These are phyloP conservation scores for Diaporthe citri DNA, from an alignment of 2,329 filamentous ascomycete species.

Conservation along the genomic window DNA sequence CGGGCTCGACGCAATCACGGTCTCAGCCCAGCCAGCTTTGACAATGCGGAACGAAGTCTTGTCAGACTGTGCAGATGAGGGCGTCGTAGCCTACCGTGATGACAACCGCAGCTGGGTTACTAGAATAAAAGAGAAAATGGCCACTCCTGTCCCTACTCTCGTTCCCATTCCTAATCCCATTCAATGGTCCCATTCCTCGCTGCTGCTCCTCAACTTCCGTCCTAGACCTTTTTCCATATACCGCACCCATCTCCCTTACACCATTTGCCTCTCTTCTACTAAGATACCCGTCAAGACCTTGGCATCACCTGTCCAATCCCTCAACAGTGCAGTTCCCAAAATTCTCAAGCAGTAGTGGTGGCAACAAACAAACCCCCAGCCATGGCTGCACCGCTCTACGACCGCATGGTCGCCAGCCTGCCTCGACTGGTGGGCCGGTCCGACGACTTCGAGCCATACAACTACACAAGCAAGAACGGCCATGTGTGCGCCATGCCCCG, in stretches of 20 bases:
- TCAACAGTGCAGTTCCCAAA: background rate
- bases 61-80: background rate
- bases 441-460: slow-evolving; percentile 21
- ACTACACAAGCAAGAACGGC: slow-evolving; percentile 37
- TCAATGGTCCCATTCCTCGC: background rate
- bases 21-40: background rate
- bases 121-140: slow-evolving; percentile 5
- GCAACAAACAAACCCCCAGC: background rate
- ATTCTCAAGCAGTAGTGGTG: background rate
- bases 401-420: slow-evolving; percentile 27
- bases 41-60: background rate
- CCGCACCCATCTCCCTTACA: accelerated
- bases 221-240: background rate
- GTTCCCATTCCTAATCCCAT: background rate
- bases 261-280: too few species aligned
- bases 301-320: too few species aligned
- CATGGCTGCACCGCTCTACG: slow-evolving; percentile 34
- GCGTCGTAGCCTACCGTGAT: background rate
- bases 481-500: slow-evolving; percentile 39
- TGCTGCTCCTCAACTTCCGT: background rate
- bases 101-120: background rate
- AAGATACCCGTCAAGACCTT: background rate
- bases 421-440: slow-evolving; percentile 5
- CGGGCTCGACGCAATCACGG: background rate
- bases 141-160: background rate